Percentiles rank a stretch among this genome's conserved stretches.
These are phyloP conservation scores for Oryza australiensis DNA, from an alignment of 176 grass and related monocot species.

Conservation along the genomic window DNA sequence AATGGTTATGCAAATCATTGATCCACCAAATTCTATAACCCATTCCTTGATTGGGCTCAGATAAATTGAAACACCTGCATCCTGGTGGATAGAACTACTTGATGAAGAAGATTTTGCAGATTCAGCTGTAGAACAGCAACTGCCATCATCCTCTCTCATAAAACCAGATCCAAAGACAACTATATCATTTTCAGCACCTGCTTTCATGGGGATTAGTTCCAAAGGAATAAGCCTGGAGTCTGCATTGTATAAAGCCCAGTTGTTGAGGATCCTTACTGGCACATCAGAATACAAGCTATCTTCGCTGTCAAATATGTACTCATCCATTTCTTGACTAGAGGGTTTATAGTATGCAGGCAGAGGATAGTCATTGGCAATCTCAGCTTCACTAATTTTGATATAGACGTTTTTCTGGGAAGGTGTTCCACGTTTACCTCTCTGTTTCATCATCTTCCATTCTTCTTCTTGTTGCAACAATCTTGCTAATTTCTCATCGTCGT, in stretches of 20 bases:
- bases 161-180: conserved; percentile 91
- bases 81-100: conserved; percentile 42
- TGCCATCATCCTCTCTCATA: conserved; percentile 97
- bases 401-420: conserved; percentile 83
- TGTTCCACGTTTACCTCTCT: conserved; percentile 56
- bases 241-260: conserved; percentile 96
- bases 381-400: conserved; percentile 96
- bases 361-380: conserved; percentile 97
- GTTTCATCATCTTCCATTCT: conserved; percentile 96
- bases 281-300: conserved; percentile 62
- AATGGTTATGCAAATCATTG: conserved; percentile 93
- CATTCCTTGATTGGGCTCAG: conserved; percentile 95
- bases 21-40: conserved; percentile 95
- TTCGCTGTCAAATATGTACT: conserved; percentile 90
- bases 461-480: conserved; percentile 91
- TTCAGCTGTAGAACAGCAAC: conserved; percentile 71
- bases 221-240: conserved; percentile 93
- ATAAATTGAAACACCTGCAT: conserved; percentile 86
- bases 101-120: conserved; percentile 46
- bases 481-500: conserved; percentile 90
- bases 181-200: conserved; percentile 87
- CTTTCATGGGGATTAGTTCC: conserved; percentile 95
- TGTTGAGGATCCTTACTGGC: conserved; percentile 84
- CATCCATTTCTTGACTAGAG: conserved; percentile 88
- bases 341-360: conserved; percentile 97